Percentiles rank a stretch among this genome's conserved stretches.
Conservation (phyloP, 805 yeast species). For the Candida oleophila region DNA sequence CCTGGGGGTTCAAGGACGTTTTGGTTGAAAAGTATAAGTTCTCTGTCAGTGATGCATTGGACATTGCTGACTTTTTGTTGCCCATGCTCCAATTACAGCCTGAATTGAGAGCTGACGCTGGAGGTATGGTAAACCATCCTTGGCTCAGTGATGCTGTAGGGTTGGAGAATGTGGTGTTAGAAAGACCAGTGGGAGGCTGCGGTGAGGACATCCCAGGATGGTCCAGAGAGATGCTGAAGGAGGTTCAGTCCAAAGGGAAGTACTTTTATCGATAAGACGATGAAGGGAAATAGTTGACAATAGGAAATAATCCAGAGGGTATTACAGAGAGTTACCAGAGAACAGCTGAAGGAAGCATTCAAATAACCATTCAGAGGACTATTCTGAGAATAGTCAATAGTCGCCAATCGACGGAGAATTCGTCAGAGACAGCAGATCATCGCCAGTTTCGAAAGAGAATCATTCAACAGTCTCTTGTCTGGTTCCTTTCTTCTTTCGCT, state of each 20-base stretch:
- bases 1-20: constrained; percentile 85
- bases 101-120: constrained; percentile 85
- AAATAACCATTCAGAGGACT: too few relatives aligned
- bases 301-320: neutral
- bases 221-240: constrained; percentile 57
- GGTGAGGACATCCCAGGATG: constrained; percentile 93
- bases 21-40: constrained; percentile 83
- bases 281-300: neutral
- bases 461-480: too few relatives aligned
- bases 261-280: neutral
- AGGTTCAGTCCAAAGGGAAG: neutral
- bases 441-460: too few relatives aligned
- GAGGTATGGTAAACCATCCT: constrained; percentile 86
- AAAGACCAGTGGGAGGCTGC: constrained; percentile 72
- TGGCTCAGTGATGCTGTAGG: constrained; percentile 82
- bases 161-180: constrained; percentile 65
- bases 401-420: too few relatives aligned
- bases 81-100: constrained; percentile 88
- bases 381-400: too few relatives aligned
- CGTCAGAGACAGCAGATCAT: too few relatives aligned
- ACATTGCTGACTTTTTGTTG: constrained; percentile 69
- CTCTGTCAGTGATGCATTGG: constrained; percentile 63
- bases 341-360: too few relatives aligned
- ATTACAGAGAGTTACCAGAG: too few relatives aligned
- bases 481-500: too few relatives aligned